Base-by-base conservation (phyloP, 192 early-diverging fungal genomes). In the Diversispora epigaea region DNA sequence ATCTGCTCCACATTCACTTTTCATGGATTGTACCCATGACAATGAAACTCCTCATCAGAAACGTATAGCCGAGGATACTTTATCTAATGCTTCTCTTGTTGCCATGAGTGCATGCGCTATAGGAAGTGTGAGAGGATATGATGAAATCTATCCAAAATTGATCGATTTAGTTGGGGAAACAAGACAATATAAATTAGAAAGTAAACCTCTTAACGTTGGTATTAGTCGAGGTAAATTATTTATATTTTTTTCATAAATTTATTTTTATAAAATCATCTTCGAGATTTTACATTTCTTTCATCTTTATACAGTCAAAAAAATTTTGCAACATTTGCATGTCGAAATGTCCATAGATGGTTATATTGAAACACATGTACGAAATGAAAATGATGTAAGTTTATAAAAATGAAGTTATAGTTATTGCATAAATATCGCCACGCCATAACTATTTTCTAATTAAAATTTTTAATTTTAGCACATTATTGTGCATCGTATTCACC, bases 21-120 rank as follows among this genome's bases (percentile, higher is more conserved):
- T 99, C 79, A 98, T 98, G 91, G 98, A 99, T 80, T 98, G 96
- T 85, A 98, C 98, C 12, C 98, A 99, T 71, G 98, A 99, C 81
- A 99, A 99, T 78, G 94, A 98, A 81, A 93, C 93, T 3, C 98
- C 98, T 3, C 86, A 91, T 25, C 95, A 99, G 78, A 96, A 94
- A 63, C 86, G 96, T 66, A 89, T 89, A 0, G 90, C 95, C 4
- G 89, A 81, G 71, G 98, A 99, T 80, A 91, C 98, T 6, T 83
- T 99, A 17, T 88, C 98, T 6, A 97, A 94, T 84, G 90, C 92
- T 10, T 96, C 95, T 8, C 81, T 97, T 5, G 94, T 96, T 1
- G 90, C 92, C 4, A 93, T 99, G 88, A 87, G 94, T 0, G 89
- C 87, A 40, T 96, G 94, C 78, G 96, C 96, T 14, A 86, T 94